These are phyloP conservation scores for Boletus sp. DNA, from an alignment of 768 basidiomycete species.

Conservation along the genomic window DNA sequence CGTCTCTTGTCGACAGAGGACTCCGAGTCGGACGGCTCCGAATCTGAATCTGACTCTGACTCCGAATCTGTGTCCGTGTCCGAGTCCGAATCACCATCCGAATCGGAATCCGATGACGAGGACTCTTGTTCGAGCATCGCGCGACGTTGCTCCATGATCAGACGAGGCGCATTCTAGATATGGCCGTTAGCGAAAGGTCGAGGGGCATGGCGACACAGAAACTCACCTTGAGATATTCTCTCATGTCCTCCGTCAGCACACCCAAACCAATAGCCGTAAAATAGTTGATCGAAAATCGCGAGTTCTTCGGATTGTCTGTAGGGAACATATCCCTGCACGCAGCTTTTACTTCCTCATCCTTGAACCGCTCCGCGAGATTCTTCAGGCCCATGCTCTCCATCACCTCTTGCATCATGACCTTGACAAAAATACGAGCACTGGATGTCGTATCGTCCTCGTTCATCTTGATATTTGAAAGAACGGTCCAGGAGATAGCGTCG, in stretches of 20 bases:
- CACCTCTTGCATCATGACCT: slow-evolving; percentile 95
- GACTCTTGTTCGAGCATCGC: slow-evolving; percentile 76
- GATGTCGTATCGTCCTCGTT: slow-evolving; percentile 98
- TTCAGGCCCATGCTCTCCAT: slow-evolving; percentile 92
- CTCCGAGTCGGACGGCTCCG: slow-evolving; percentile 38
- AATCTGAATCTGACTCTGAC: slow-evolving; percentile 41
- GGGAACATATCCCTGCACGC: slow-evolving; percentile 90
- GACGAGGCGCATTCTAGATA: slow-evolving; percentile 78
- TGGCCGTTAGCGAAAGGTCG: slow-evolving; percentile 4
- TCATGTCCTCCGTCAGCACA: slow-evolving; percentile 90
- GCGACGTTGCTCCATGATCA: slow-evolving; percentile 93
- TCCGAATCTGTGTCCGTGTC: slow-evolving; percentile 30
- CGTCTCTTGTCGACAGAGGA: slow-evolving; percentile 34
- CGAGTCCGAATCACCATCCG: slow-evolving; percentile 33
- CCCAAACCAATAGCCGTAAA: slow-evolving; percentile 95
- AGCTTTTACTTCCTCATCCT: slow-evolving; percentile 75
- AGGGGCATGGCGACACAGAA: background rate
- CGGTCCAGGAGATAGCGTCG: slow-evolving; percentile 89
- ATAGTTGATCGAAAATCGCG: slow-evolving; percentile 95
- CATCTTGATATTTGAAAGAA: slow-evolving; percentile 81
- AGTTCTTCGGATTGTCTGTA: slow-evolving; percentile 93
- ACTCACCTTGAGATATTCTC: slow-evolving; percentile 88
- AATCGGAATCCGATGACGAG: slow-evolving; percentile 41
- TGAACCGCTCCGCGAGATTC: slow-evolving; percentile 82
- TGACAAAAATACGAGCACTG: slow-evolving; percentile 94